These are phyloP conservation scores for Verticillium nonalfalfae DNA, from an alignment of 2,329 filamentous ascomycete genomes.

Conservation along the genomic window DNA sequence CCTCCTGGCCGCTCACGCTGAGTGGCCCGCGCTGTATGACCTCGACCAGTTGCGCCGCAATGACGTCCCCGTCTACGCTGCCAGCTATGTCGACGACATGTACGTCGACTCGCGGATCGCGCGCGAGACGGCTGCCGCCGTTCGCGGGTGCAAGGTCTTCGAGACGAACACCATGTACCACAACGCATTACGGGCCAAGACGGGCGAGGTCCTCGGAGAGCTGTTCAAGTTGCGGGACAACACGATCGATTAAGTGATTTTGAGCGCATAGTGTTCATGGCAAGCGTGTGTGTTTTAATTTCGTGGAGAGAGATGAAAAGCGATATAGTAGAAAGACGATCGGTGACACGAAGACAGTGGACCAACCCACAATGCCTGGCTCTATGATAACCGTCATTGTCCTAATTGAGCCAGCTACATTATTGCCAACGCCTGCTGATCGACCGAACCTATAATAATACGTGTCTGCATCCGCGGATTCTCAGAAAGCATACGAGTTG, in stretches of 20 bases:
- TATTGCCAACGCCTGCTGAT: background rate
- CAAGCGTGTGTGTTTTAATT: background rate
- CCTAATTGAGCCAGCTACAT: background rate
- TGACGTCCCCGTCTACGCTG: slow-evolving; percentile 78
- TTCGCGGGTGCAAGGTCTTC: slow-evolving; percentile 73
- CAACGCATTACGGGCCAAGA: slow-evolving; percentile 67
- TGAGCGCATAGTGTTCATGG: background rate
- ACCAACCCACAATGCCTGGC: too few species aligned
- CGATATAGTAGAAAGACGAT: background rate
- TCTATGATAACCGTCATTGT: background rate
- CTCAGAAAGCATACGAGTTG: too few species aligned
- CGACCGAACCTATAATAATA: too few species aligned
- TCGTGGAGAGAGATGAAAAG: background rate
- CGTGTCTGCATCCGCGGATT: too few species aligned
- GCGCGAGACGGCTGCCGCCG: slow-evolving; percentile 64
- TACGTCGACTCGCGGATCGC: slow-evolving; percentile 78
- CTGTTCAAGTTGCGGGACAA: slow-evolving; percentile 73
- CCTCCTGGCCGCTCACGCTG: slow-evolving; percentile 57
- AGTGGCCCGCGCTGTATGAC: slow-evolving; percentile 77
- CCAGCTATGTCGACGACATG: slow-evolving; percentile 82
- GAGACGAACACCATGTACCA: slow-evolving; percentile 87
- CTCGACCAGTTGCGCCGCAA: slow-evolving; percentile 66
- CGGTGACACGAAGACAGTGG: too few species aligned
- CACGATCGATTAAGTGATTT: slow-evolving; percentile 39
- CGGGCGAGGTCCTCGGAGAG: slow-evolving; percentile 69